These are phyloP conservation scores for Deinandra increscens DNA, from an alignment of 129 eudicot genomes.

Conservation along the genomic window DNA sequence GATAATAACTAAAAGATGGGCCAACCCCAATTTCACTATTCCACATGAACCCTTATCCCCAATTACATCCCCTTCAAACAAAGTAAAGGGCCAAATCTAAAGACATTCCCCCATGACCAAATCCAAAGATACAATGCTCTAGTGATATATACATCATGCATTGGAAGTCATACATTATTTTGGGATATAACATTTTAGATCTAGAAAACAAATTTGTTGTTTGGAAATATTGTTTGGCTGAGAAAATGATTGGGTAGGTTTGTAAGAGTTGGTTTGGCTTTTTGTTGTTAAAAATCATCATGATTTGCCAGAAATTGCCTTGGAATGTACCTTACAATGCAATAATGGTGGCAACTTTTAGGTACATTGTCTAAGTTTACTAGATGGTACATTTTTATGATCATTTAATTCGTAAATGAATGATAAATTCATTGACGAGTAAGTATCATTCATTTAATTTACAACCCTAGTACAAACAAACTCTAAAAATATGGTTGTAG, in stretches of 20 bases:
- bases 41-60: constrained; percentile 31
- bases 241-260: constrained; percentile 35
- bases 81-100: constrained; percentile 15
- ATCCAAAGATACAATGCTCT: constrained; percentile 10
- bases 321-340: constrained; percentile 33
- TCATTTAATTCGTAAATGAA: constrained; percentile 16
- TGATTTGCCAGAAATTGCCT: constrained; percentile 41
- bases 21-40: constrained; percentile 27
- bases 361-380: constrained; percentile 28
- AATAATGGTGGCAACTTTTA: constrained; percentile 34
- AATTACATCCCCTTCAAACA: constrained; percentile 26
- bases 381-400: constrained; percentile 25
- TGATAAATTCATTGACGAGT: neutral
- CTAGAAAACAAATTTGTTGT: neutral
- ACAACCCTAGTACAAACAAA: neutral
- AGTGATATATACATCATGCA: neutral
- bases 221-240: constrained; percentile 19
- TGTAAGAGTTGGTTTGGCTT: constrained; percentile 25
- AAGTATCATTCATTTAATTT: neutral
- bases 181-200: neutral
- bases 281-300: constrained; percentile 36
- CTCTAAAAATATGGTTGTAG: too few species aligned
- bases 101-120: constrained; percentile 7
- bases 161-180: neutral
- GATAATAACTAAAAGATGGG: constrained; percentile 34